phyloP scores from a whole-genome alignment of 495 filamentous ascomycete genomes.

The Xeromyces bisporus region DNA sequence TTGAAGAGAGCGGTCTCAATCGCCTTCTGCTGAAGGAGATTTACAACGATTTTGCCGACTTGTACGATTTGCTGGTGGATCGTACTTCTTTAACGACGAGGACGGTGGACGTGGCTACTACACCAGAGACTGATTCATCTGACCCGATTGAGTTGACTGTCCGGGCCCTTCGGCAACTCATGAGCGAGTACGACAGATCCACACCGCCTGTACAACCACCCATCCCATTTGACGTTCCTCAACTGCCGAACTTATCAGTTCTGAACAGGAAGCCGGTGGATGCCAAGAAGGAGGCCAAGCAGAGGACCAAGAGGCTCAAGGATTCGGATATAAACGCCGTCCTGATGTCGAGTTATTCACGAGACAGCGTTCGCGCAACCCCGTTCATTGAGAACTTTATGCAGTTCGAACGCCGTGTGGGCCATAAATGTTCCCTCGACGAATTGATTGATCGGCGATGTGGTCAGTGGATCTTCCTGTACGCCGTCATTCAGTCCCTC shows the following conservation, averaged over 20 bases:
- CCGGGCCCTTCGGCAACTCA: constrained; percentile 50
- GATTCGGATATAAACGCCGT: constrained; percentile 58
- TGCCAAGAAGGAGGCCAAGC: constrained; percentile 50
- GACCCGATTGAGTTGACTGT: constrained; percentile 28
- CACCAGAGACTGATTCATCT: constrained; percentile 14
- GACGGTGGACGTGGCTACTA: constrained; percentile 27
- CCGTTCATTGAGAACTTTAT: constrained; percentile 66
- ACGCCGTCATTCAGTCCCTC: constrained; percentile 75
- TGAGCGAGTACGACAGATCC: constrained; percentile 74
- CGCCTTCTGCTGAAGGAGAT: constrained; percentile 62
- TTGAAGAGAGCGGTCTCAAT: constrained; percentile 73
- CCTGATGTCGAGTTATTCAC: constrained; percentile 59
- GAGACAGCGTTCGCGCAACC: constrained; percentile 43
- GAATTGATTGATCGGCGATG: constrained; percentile 63
- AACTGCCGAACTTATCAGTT: constrained; percentile 49
- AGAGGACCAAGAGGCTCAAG: constrained; percentile 51
- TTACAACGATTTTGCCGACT: constrained; percentile 67
- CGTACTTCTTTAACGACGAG: constrained; percentile 39
- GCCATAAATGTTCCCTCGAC: constrained; percentile 48
- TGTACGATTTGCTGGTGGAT: constrained; percentile 85
- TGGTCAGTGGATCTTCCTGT: constrained; percentile 91
- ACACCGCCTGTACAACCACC: constrained; percentile 80
- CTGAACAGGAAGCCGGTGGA: constrained; percentile 44
- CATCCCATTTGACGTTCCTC: constrained; percentile 79
- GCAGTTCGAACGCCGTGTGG: constrained; percentile 63